A percentile compares a stretch with the other conserved stretches of the same genome.
phyloP scores from a whole-genome alignment of 306 rosid genomes.

The Styphnolobium japonicum region DNA sequence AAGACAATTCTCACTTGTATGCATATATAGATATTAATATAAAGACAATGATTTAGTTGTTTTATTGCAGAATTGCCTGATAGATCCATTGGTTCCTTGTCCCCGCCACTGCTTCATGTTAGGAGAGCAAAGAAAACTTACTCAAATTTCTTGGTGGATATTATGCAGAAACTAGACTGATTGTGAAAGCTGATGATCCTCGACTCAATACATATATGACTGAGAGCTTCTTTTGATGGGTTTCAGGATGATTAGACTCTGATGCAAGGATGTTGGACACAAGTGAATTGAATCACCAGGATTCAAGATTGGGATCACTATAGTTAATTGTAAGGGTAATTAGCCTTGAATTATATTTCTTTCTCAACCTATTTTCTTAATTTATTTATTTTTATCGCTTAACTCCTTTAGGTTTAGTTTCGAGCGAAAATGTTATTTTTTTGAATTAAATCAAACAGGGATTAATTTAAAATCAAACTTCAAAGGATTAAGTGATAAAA shows the following conservation, averaged over 20 bases:
- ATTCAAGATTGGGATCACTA: conserved; percentile 2
- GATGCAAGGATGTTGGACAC: background rate
- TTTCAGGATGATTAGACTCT: background rate
- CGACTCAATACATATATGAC: too few species aligned
- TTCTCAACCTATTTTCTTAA: too few species aligned
- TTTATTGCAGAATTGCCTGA: conserved; percentile 19
- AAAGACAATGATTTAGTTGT: background rate
- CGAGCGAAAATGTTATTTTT: too few species aligned
- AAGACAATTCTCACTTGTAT: background rate
- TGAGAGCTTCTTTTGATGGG: background rate
- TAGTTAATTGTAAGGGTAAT: background rate
- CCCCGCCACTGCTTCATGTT: conserved; percentile 30
- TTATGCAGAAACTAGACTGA: conserved; percentile 27
- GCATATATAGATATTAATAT: background rate
- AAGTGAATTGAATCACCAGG: background rate
- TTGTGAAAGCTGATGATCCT: background rate
- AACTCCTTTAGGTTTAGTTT: too few species aligned
- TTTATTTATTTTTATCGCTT: too few species aligned
- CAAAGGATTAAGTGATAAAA: too few species aligned
- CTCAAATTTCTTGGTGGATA: conserved; percentile 33
- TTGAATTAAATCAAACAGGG: too few species aligned
- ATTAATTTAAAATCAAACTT: too few species aligned
- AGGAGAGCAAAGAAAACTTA: conserved; percentile 35
- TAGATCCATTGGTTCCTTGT: conserved; percentile 34
- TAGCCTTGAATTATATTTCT: too few species aligned